Conservation (phyloP, 2,329 filamentous ascomycete species). For the Apiospora sp. region DNA sequence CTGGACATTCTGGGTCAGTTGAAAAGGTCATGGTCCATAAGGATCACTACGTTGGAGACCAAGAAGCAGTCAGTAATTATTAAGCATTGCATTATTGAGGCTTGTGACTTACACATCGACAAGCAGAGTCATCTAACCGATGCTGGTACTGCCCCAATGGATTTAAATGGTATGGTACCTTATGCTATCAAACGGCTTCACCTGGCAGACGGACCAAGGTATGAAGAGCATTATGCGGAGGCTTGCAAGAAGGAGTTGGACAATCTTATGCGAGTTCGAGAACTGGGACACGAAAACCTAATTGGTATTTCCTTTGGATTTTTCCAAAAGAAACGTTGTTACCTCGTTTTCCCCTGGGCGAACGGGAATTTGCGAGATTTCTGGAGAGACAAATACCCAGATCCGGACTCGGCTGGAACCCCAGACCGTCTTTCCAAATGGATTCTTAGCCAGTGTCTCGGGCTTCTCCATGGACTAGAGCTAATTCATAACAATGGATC, state of each 20-base stretch:
- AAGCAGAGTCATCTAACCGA: neutral
- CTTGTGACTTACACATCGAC: neutral
- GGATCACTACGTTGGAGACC: neutral
- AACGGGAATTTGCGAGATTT: neutral
- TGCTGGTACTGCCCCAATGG: neutral
- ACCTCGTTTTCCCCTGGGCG: conserved; percentile 9
- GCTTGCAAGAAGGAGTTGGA: neutral
- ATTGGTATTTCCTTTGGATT: neutral
- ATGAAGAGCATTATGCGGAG: neutral
- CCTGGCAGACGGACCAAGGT: neutral
- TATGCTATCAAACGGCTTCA: neutral
- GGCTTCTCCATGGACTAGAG: neutral
- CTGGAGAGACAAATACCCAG: neutral
- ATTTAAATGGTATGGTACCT: neutral
- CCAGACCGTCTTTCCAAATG: neutral
- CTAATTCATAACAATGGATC: neutral
- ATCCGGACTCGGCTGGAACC: neutral
- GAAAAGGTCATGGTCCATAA: neutral
- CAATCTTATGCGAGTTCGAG: neutral
- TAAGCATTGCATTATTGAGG: neutral
- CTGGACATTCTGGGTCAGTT: neutral
- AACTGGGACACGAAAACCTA: neutral
- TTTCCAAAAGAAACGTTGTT: neutral
- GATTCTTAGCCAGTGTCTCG: neutral
- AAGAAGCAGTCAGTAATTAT: neutral